phyloP scores from a whole-genome alignment of 306 rosid species.

The Pyrus pyrifolia region DNA sequence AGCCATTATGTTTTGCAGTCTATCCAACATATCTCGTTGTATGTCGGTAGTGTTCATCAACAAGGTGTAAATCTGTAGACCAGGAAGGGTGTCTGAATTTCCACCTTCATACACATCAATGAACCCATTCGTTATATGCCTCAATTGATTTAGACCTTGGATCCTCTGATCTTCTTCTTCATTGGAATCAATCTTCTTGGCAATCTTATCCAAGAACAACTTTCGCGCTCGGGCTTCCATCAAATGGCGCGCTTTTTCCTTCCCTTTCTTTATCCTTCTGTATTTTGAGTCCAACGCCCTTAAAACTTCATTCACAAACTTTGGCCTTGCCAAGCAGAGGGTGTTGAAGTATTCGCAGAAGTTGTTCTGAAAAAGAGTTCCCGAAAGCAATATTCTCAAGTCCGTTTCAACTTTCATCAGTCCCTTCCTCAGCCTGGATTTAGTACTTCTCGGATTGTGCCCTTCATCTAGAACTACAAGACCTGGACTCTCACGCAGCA shows the following conservation, averaged over 20 bases:
- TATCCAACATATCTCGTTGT: slow-evolving; percentile 56
- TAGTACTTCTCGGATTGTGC: slow-evolving; percentile 94
- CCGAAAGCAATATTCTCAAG: slow-evolving; percentile 79
- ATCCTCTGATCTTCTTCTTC: slow-evolving; percentile 50
- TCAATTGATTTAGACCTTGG: slow-evolving; percentile 74
- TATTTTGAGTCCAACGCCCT: slow-evolving; percentile 63
- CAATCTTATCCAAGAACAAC: slow-evolving; percentile 72
- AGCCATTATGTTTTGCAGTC: slow-evolving; percentile 50
- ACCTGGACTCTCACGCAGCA: slow-evolving; percentile 86
- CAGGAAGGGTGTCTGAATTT: slow-evolving; percentile 67
- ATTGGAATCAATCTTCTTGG: slow-evolving; percentile 70
- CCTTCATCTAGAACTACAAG: slow-evolving; percentile 82
- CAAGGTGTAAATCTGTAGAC: slow-evolving; percentile 87
- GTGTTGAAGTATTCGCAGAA: slow-evolving; percentile 94
- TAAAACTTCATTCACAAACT: slow-evolving; percentile 66
- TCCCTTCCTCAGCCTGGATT: slow-evolving; percentile 77
- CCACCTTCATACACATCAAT: slow-evolving; percentile 91
- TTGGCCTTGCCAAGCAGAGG: slow-evolving; percentile 83
- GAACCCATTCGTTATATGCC: slow-evolving; percentile 64
- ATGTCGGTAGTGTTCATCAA: slow-evolving; percentile 76
- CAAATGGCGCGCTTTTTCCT: slow-evolving; percentile 34
- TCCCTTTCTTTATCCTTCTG: slow-evolving; percentile 36
- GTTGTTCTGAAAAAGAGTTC: slow-evolving; percentile 92
- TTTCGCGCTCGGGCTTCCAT: slow-evolving; percentile 74
- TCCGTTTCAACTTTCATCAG: slow-evolving; percentile 89